Evolutionary conservation across 225 moss, liverwort and hornwort species (phyloP), one percentile per base, ranked within the genome.

Genomic region (Asterella californica): DNA sequence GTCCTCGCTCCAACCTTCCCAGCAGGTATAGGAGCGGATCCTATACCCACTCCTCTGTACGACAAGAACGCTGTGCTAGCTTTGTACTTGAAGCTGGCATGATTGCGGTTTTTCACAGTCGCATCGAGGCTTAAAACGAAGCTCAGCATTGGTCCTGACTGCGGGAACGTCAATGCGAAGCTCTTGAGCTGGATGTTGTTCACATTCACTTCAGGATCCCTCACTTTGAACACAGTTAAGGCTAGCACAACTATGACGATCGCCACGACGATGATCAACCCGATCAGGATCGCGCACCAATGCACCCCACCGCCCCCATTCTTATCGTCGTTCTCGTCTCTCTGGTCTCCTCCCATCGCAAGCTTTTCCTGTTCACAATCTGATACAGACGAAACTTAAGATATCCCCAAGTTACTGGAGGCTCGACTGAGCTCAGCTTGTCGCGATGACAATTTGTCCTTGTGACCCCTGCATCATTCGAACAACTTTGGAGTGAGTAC

Each of bases 81-180:
- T 14, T 78, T 19, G 46, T 87, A 87, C 57, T 85, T 83, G 80
- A 84, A 87, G 72, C 87, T 83, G n/a, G 87, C 87, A 36, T 87
- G 81, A 53, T 87, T 87, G 30, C 70, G 80, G 60, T 87, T 87
- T 65, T 73, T 78, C 15, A 87, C 82, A 18, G 60, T 55, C 24
- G 83, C 78, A 29, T 59, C 70, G 11, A 72, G 22, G 45, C 69
- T n/a, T n/a, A 87, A 33, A 37, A 71, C n/a, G 72, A 87, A 87
- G 79, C 82, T 85, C 54, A 87, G 70, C 50, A 82, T 79, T 21
- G 87, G 87, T 29, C 83, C 82, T 11, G 34, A 75, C 19, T 21
- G 79, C 4, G 81, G 84, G 65, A 84, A 85, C 0, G 80, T 83
- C 3, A 87, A 74, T 36, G 82, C 82, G 65, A 77, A 87, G 36